Evolutionary conservation across 2,329 filamentous ascomycete genomes (phyloP), one percentile per base, ranked within the genome.

Genomic region (Penicillium sp.): DNA sequence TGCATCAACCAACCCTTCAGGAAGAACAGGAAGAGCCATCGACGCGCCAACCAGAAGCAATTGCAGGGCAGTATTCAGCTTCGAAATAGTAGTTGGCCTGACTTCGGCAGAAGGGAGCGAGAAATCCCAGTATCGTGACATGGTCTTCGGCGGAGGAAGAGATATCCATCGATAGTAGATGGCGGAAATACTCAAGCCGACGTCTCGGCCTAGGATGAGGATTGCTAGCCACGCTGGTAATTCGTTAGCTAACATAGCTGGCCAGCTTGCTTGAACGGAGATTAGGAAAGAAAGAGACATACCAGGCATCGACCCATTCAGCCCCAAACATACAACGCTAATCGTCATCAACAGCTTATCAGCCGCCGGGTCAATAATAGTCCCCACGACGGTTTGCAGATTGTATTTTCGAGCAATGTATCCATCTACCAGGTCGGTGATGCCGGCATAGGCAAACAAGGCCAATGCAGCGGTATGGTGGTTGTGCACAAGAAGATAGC

Each of bases 141-240:
- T 90, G 0, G 94, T 97, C 76, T 97, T 97, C 1, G 94, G 94
- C 0, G 90, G 87, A 0, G 94, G 94, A 5, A 99, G 81, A 2
- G 90, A 95, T 63, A 97, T 95, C 83, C 91, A 97, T 61, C 94
- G 88, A 73, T 94, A 97, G 77, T 97, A 97, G 64, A 99, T 86
- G 23, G 94, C 94, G 1, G 91, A 85, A 21, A 96, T 81, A 24
- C 83, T 91, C 4, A 99, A 82, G 20, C 87, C 90, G 43, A 89
- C 83, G 66, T 99, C 94, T 45, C 94, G 85, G 26, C 92, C 92
- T 3, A 99, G 83, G 60, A 99, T 96, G 50, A 97, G 85, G n/a
- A 81, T 82, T 2, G 92, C 92, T 3, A 97, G 81, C 84, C 92
- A 97, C 38, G 92, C 86, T 90, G 61, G 16, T 16, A 26, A 20